Evolutionary conservation across 768 basidiomycete species (phyloP), one percentile per base, ranked within the genome.

Genomic region (Tylopilus rubrobrunneus): DNA sequence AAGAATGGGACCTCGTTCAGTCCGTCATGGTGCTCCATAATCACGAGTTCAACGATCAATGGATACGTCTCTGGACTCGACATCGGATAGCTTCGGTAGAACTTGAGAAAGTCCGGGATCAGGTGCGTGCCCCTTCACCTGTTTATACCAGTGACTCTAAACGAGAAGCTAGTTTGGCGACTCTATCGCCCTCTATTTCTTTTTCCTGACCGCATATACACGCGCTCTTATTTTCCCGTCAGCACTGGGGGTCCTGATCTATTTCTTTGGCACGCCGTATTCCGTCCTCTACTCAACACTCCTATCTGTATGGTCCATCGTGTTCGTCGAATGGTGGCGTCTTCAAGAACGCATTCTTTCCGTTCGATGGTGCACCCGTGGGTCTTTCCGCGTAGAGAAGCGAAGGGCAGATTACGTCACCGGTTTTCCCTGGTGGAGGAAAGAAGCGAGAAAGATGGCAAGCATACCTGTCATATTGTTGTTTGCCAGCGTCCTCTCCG

Each of bases 291-390:
- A 93, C 67, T 92, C 92, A 0, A 71, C 79, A 49, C 71, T 89
- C 21, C 73, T 96, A 45, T 80, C 84, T n/a, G 51, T 93, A 3
- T 99, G 95, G 90, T 86, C 88, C 0, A 77, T 92, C 45, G 69
- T 80, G 19, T 96, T 95, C 62, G 87, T 95, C 56, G 94, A 98
- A 68, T 87, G 85, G 76, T 99, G 96, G 96, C 81, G 89, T 28
- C 80, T 97, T 36, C 82, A 82, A 53, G 91, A 98, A 70, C 83
- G 87, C 17, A 83, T 86, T 39, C 74, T 96, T n/a, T 83, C 91
- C 2, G 79, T 93, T 45, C 78, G 84, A 29, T 95, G 91, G 77
- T 87, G 89, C 5, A 90, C 88, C 0, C 82, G 82, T 27, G 89
- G 88, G 21, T 84, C 87, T 0, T 83, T 85, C 69, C 81, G 79